Conservation (phyloP, 768 basidiomycete species). For the Amanita pallidorosea region DNA sequence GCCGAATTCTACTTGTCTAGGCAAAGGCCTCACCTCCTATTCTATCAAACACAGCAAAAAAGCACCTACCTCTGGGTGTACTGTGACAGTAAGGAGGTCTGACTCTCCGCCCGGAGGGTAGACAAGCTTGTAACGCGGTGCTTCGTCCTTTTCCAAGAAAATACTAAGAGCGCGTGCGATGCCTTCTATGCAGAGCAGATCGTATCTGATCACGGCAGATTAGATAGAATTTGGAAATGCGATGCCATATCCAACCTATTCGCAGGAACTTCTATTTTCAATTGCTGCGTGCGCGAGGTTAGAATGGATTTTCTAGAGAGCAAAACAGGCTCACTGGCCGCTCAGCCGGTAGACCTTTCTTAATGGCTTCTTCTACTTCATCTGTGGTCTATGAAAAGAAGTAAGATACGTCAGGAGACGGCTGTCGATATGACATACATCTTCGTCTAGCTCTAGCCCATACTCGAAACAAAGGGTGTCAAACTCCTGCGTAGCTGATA, state of each 20-base stretch:
- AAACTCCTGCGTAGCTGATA: conserved; percentile 82
- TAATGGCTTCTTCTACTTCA: conserved; percentile 72
- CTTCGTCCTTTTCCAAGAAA: conserved; percentile 61
- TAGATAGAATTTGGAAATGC: neutral
- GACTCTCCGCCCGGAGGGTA: conserved; percentile 61
- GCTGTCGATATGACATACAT: conserved; percentile 44
- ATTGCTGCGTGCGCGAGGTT: conserved; percentile 45
- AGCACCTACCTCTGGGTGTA: conserved; percentile 58
- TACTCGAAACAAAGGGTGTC: conserved; percentile 96
- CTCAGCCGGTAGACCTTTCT: conserved; percentile 77
- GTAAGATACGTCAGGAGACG: conserved; percentile 2
- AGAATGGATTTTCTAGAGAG: neutral
- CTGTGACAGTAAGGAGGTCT: conserved; percentile 52
- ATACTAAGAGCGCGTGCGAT: conserved; percentile 78
- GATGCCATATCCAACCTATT: conserved; percentile 50
- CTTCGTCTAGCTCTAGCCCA: conserved; percentile 95
- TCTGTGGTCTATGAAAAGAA: conserved; percentile 59
- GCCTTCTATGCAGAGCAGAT: conserved; percentile 94
- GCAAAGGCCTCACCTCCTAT: neutral
- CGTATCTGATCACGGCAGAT: conserved; percentile 54
- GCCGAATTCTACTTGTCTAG: conserved; percentile 75
- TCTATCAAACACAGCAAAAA: neutral
- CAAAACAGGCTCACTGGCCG: conserved; percentile 48
- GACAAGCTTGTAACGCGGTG: conserved; percentile 67
- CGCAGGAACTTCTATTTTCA: conserved; percentile 99